Conservation (phyloP, 257 asterid genomes). For the Solanum paucissectum region DNA sequence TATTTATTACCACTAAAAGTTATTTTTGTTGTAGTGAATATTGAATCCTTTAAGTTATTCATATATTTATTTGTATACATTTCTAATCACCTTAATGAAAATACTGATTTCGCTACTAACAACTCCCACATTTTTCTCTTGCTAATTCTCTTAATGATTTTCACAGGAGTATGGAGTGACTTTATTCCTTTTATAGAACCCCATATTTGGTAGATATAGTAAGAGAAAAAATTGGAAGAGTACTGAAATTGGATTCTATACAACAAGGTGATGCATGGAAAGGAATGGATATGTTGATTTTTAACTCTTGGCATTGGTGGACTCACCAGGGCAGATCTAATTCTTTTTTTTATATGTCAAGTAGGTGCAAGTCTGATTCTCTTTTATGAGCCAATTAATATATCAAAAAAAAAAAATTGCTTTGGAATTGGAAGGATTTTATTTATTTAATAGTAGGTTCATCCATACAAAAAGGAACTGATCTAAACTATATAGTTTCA, state of each 20-base stretch:
- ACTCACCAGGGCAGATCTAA: conserved; percentile 12
- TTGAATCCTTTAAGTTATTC: too few relatives aligned
- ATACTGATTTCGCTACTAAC: too few relatives aligned
- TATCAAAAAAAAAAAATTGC: background rate
- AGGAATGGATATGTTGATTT: conserved; percentile 46
- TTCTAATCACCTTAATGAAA: too few relatives aligned
- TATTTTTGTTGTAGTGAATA: too few relatives aligned
- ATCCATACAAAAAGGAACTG: too few relatives aligned
- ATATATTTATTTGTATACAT: too few relatives aligned
- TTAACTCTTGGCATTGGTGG: conserved; percentile 75
- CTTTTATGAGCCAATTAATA: background rate
- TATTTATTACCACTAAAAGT: too few relatives aligned
- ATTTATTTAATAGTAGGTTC: too few relatives aligned
- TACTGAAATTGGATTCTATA: conserved; percentile 39
- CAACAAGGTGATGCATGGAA: conserved; percentile 35
- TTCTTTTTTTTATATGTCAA: background rate
- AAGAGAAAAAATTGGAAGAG: conserved; percentile 18
- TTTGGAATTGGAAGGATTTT: too few relatives aligned
- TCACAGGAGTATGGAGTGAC: conserved; percentile 5
- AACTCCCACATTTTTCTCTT: background rate
- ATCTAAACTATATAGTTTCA: too few relatives aligned
- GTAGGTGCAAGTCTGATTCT: background rate
- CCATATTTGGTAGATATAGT: conserved; percentile 37
- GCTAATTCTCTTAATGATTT: background rate
- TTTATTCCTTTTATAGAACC: conserved; percentile 6